Conservation (phyloP, 495 filamentous ascomycete genomes). For the Alectoria sarmentosa region DNA sequence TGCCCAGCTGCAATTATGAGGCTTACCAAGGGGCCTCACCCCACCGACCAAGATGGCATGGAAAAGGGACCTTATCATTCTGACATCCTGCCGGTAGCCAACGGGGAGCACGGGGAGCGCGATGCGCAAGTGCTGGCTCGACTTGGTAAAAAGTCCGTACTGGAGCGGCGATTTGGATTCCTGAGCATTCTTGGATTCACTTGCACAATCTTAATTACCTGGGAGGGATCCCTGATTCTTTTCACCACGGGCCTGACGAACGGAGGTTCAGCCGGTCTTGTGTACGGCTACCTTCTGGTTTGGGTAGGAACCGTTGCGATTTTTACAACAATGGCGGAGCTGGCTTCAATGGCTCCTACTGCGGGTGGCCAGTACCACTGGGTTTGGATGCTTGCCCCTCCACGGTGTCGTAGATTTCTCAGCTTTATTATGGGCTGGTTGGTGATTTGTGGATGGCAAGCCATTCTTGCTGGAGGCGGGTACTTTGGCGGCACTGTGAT, state of each 20-base stretch:
- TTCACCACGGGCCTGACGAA: conserved; percentile 26
- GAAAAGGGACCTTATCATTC: conserved; percentile 8
- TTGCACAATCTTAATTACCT: conserved; percentile 39
- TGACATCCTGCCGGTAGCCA: conserved; percentile 10
- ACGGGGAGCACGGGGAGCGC: conserved; percentile 27
- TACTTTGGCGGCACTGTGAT: conserved; percentile 39
- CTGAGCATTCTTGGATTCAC: conserved; percentile 43
- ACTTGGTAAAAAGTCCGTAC: conserved; percentile 45
- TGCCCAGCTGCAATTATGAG: conserved; percentile 1
- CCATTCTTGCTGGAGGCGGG: conserved; percentile 34
- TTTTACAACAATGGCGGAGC: conserved; percentile 29
- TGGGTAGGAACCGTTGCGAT: conserved; percentile 39
- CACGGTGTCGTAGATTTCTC: conserved; percentile 33
- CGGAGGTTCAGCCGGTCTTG: conserved; percentile 43
- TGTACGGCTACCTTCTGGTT: conserved; percentile 44
- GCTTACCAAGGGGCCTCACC: background rate
- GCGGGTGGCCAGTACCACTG: conserved; percentile 49
- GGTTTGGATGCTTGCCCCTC: conserved; percentile 45
- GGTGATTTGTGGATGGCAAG: conserved; percentile 41
- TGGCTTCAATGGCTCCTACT: conserved; percentile 42
- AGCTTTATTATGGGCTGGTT: conserved; percentile 47
- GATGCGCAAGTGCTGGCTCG: conserved; percentile 40
- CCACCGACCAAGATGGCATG: background rate
- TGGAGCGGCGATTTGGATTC: conserved; percentile 43
- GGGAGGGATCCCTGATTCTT: conserved; percentile 36